phyloP scores from a whole-genome alignment of 2,329 filamentous ascomycete genomes.

The Boeremia exigua region DNA sequence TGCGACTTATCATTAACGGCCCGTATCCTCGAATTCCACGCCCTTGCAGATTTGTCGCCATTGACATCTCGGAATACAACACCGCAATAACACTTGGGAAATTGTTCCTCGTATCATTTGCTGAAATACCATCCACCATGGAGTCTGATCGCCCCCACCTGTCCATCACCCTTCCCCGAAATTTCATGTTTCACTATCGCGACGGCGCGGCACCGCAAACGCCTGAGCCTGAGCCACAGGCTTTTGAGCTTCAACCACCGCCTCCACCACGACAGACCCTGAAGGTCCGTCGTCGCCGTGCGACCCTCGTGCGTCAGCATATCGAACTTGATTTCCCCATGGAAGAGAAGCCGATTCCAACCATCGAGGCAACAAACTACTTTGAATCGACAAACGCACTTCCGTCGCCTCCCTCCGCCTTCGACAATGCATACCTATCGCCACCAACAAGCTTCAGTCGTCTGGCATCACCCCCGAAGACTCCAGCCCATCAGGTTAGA shows the following conservation, averaged over 20 bases:
- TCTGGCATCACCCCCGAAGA: conserved; percentile 56
- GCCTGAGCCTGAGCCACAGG: conserved; percentile 51
- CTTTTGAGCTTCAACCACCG: conserved; percentile 48
- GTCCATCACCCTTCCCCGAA: conserved; percentile 58
- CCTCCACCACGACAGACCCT: conserved; percentile 56
- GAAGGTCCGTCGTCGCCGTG: conserved; percentile 56
- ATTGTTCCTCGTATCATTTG: conserved; percentile 3
- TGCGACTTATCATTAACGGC: conserved; percentile 21
- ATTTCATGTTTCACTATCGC: conserved; percentile 57
- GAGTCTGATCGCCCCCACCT: conserved; percentile 53
- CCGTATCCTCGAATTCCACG: conserved; percentile 15
- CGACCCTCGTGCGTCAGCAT: conserved; percentile 37
- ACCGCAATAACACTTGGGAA: conserved; percentile 16
- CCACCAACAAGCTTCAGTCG: conserved; percentile 47
- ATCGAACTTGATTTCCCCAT: conserved; percentile 37
- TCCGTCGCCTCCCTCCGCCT: conserved; percentile 28
- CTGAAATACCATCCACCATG: conserved; percentile 34
- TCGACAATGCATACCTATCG: conserved; percentile 51
- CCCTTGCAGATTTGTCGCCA: conserved; percentile 37
- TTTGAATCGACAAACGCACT: conserved; percentile 35
- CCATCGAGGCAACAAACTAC: conserved; percentile 56
- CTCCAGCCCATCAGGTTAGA: conserved; percentile 53
- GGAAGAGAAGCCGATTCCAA: conserved; percentile 51
- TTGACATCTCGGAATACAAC: conserved; percentile 19
- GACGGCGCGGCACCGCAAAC: conserved; percentile 54